These are phyloP conservation scores for Monosporascus sp. DNA, from an alignment of 2,329 filamentous ascomycete species.

Conservation along the genomic window DNA sequence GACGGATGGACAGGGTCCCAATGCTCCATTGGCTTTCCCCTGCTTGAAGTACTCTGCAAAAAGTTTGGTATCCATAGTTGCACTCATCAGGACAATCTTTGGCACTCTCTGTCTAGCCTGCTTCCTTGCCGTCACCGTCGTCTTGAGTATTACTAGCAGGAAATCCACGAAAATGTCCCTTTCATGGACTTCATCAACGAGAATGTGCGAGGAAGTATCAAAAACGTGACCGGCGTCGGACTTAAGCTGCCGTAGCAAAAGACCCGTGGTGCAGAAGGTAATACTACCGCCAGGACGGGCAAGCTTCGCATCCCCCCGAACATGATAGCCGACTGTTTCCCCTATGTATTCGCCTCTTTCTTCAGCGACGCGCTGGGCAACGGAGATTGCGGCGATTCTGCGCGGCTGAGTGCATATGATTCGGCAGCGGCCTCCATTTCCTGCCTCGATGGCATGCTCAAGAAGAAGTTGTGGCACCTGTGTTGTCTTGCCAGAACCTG, in stretches of 20 bases:
- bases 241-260: constrained; percentile 39
- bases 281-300: constrained; percentile 30
- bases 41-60: constrained; percentile 2
- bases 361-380: constrained; percentile 38
- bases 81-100: constrained; percentile 6
- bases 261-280: constrained; percentile 45
- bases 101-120: background rate
- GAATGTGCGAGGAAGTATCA: constrained; percentile 37
- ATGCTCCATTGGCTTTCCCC: background rate
- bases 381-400: constrained; percentile 39
- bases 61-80: constrained; percentile 4
- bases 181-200: constrained; percentile 45
- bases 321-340: constrained; percentile 38
- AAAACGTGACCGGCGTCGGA: constrained; percentile 31
- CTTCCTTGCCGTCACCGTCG: no score
- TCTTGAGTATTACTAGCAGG: no score
- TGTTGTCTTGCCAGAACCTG: no score
- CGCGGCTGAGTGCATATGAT: constrained; percentile 45
- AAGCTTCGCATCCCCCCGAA: constrained; percentile 33
- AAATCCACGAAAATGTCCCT: no score
- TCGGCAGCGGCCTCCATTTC: constrained; percentile 36
- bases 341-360: constrained; percentile 37
- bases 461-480: constrained; percentile 50
- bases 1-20: background rate
- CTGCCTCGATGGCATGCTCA: constrained; percentile 36